Evolutionary conservation across 164 flowering plant species (phyloP), one percentile per base, ranked within the genome.

Genomic region (Kingdonia uniflora): DNA sequence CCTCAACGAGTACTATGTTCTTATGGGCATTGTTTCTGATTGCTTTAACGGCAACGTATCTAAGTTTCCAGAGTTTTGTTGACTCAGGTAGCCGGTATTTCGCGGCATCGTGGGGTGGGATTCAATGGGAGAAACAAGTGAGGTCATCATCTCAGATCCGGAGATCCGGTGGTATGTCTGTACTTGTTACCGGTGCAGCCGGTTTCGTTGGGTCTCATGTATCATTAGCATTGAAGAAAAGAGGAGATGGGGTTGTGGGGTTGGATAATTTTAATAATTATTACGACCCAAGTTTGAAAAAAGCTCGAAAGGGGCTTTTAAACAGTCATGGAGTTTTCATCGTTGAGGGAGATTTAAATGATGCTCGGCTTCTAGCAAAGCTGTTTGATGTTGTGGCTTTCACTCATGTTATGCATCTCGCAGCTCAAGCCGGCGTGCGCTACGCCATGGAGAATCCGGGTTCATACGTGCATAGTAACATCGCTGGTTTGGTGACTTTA

Each of bases 191-290:
- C 37, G 92, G 92, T 17, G 84, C 82, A 5, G 73, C 79, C 11
- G 84, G 84, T 6, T 79, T 79, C 57, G 81, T 79, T 26, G 84
- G 84, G 0, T 52, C 78, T 41, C 92, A 84, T 62, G n/a, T n/a
- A n/a, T n/a, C n/a, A n/a, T n/a, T n/a, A n/a, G n/a, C n/a, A n/a
- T n/a, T n/a, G n/a, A n/a, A 71, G 57, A 77, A 64, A 45, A 77
- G 92, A 19, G 92, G 92, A 1, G 92, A 84, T 63, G 92, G 92
- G 42, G 92, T 81, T 49, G 85, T 84, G 1, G 92, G 92, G 1
- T 59, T 84, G 2, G 92, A 84, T 56, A 84, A 80, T 57, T 84
- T 84, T 74, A 84, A 84, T 71, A 65, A 53, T 63, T 84, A 84
- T 67, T 84, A 84, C 65, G 92, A 84, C 53, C 86, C 84, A 2